Evolutionary conservation across 495 filamentous ascomycete species (phyloP).

Genomic region (Aspergillus panamensis): DNA sequence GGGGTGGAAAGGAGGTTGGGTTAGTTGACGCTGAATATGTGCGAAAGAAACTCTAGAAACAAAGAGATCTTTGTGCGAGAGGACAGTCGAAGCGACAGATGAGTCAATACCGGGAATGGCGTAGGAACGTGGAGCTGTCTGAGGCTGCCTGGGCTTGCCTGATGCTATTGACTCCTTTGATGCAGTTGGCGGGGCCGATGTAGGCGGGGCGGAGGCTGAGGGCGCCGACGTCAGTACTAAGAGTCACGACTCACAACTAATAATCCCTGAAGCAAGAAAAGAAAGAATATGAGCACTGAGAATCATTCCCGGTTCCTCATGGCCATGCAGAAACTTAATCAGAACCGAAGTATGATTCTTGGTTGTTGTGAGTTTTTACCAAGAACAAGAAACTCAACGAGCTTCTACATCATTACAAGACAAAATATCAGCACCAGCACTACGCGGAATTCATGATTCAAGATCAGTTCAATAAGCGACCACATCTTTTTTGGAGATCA

Average conservation of each 20-base stretch:
- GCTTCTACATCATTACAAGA: no score
- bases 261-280: no score
- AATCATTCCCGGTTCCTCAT: no score
- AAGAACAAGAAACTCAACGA: no score
- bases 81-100: background rate
- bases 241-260: no score
- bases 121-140: background rate
- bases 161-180: background rate
- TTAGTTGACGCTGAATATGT: background rate
- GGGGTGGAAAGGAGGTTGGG: slow-evolving; percentile 6
- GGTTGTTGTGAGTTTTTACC: no score
- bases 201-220: slow-evolving; percentile 35
- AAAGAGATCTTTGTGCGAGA: background rate
- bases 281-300: no score
- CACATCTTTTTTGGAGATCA: background rate
- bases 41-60: background rate
- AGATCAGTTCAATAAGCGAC: background rate
- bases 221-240: slow-evolving; percentile 18
- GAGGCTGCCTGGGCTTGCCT: background rate
- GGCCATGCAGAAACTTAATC: no score
- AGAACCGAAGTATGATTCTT: no score
- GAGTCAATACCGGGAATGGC: background rate
- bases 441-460: slow-evolving; percentile 5
- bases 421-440: background rate
- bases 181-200: slow-evolving; percentile 16